Evolutionary conservation across 2,329 filamentous ascomycete genomes (phyloP), one percentile per base, ranked within the genome.

Genomic region (Claviceps arundinis): DNA sequence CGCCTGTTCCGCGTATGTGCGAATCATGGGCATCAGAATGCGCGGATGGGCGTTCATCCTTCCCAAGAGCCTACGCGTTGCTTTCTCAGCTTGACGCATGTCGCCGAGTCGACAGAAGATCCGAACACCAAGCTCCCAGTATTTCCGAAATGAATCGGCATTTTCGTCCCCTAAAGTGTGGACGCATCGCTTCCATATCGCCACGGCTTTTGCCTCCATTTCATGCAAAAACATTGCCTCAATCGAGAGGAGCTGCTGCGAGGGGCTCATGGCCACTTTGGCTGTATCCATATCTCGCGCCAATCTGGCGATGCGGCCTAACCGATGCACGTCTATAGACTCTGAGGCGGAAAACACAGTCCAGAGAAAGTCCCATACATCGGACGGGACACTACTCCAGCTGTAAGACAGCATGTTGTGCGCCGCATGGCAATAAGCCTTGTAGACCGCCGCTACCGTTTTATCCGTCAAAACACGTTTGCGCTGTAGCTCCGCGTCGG

Each of bases 321-420:
- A 74, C 34, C 81, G 77, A 56, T 80, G 71, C 45, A 75, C 64
- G 62, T 80, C 75, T 37, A 70, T 56, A 9, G 67, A 62, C 43
- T 77, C 71, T 7, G 76, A 69, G 45, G 73, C 72, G 1, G 81
- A 78, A 44, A 84, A 69, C 2, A 78, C 65, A 34, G 74, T 69
- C 85, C 85, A 91, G 8, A 91, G 64, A 2, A 81, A 63, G n/a
- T 77, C 68, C 79, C 85, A 85, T 4, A 79, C 73, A 16, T 76
- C 72, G 9, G 71, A 61, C 0, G 84, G 77, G n/a, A 89, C 73
- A 34, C 73, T 71, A 38, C 71, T 64, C 67, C 81, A 75, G 9
- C 68, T 63, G 19, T 66, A 66, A 1, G 71, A 65, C 43, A 82
- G 65, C 6, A 65, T 61, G 14, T 65, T 64, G 11, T 75, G 68